phyloP scores from a whole-genome alignment of 495 filamentous ascomycete species.

The Neurospora tetraspora region DNA sequence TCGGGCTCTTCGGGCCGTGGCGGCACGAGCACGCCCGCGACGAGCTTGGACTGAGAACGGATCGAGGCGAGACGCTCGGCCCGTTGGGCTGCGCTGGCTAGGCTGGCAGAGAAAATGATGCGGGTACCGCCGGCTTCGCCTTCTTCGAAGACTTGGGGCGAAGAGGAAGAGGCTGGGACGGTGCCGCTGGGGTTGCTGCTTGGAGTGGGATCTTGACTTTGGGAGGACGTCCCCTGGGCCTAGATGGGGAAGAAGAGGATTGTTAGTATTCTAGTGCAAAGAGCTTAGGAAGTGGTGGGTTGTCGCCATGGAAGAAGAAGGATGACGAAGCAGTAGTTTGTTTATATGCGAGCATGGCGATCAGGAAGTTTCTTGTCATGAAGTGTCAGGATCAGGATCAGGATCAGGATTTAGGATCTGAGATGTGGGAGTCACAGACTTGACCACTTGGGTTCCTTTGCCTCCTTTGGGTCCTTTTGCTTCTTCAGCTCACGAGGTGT shows the following conservation, averaged over 20 bases:
- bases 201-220: background rate
- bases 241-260: background rate
- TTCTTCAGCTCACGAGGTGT: conserved; percentile 8
- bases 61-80: conserved; percentile 50
- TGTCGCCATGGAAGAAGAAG: conserved; percentile 16
- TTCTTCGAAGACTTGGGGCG: background rate
- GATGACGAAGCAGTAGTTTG: conserved; percentile 10
- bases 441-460: conserved; percentile 5
- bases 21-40: conserved; percentile 75
- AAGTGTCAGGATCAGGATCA: conserved; percentile 8
- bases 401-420: conserved; percentile 19
- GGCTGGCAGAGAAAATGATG: conserved; percentile 67
- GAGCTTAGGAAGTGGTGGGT: conserved; percentile 7
- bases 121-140: background rate
- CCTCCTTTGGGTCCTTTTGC: conserved; percentile 4
- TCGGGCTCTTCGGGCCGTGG: conserved; percentile 83
- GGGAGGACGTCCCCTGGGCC: background rate
- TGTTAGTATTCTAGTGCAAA: background rate
- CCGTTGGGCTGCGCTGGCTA: conserved; percentile 55
- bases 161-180: background rate
- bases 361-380: background rate
- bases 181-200: background rate
- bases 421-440: conserved; percentile 21
- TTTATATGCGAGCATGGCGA: conserved; percentile 16
- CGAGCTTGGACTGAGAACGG: conserved; percentile 40